These are phyloP conservation scores for Fusarium zealandicum DNA, from an alignment of 2,329 filamentous ascomycete genomes.

Conservation along the genomic window DNA sequence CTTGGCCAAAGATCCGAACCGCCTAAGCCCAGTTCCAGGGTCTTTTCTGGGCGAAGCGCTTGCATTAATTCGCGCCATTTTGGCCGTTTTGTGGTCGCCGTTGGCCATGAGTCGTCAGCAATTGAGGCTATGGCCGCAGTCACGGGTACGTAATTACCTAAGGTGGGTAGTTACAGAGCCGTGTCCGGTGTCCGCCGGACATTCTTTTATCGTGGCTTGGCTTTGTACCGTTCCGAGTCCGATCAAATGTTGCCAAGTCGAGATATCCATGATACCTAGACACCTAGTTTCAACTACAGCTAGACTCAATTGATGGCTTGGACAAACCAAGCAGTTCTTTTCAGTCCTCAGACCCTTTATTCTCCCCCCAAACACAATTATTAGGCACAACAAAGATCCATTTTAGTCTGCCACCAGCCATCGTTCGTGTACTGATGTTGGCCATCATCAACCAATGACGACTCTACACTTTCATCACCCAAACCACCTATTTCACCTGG, in stretches of 20 bases:
- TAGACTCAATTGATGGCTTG: neutral
- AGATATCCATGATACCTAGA: slow-evolving; percentile 8
- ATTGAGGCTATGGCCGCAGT: slow-evolving; percentile 24
- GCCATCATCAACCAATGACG: slow-evolving; percentile 27
- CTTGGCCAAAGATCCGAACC: slow-evolving; percentile 35
- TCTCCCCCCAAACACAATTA: neutral
- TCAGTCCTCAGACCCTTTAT: too few relatives aligned
- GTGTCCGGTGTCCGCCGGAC: slow-evolving; percentile 8
- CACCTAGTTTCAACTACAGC: slow-evolving; percentile 7
- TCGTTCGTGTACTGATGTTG: slow-evolving; percentile 18
- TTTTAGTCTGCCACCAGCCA: neutral
- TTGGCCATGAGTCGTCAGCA: slow-evolving; percentile 27
- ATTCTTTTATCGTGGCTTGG: slow-evolving; percentile 17
- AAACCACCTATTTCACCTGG: slow-evolving; percentile 10
- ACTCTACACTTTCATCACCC: slow-evolving; percentile 7
- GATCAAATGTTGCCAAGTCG: slow-evolving; percentile 16
- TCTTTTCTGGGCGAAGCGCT: neutral
- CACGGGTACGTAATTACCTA: too few relatives aligned
- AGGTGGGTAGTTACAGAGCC: too few relatives aligned
- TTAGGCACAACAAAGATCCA: neutral
- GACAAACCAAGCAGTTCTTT: too few relatives aligned
- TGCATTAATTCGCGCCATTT: neutral
- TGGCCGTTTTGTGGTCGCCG: neutral
- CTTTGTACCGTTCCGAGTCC: slow-evolving; percentile 1
- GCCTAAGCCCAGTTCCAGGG: slow-evolving; percentile 1